These are phyloP conservation scores for Theobroma grandiflorum DNA, from an alignment of 441 rosid species.

Conservation along the genomic window DNA sequence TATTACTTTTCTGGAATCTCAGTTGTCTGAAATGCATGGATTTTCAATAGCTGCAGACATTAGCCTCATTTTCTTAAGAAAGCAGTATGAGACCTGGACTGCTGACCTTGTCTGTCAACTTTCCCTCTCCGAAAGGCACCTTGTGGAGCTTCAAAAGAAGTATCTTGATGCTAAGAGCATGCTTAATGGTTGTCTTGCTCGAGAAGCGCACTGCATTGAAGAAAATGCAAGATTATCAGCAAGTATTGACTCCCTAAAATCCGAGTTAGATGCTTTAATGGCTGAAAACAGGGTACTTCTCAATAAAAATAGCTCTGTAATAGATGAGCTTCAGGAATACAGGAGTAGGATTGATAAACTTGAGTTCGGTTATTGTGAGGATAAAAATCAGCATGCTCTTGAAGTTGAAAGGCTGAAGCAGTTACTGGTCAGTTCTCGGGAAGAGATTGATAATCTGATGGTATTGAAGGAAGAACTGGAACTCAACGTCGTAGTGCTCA, in stretches of 20 bases:
- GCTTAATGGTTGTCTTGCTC: constrained; percentile 63
- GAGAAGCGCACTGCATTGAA: constrained; percentile 58
- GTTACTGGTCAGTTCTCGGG: constrained; percentile 52
- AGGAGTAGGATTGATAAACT: constrained; percentile 41
- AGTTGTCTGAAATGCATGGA: constrained; percentile 70
- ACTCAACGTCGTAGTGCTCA: constrained; percentile 56
- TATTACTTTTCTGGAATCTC: constrained; percentile 61
- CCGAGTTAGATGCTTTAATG: constrained; percentile 68
- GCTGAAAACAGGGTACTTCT: constrained; percentile 58
- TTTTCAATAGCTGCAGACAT: constrained; percentile 66
- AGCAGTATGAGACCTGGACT: constrained; percentile 59
- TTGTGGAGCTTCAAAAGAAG: constrained; percentile 62
- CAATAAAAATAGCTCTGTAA: constrained; percentile 44
- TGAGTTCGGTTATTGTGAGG: constrained; percentile 43
- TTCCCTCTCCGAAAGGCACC: constrained; percentile 48
- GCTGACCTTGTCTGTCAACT: constrained; percentile 61
- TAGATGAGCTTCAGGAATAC: constrained; percentile 59
- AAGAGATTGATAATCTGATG: constrained; percentile 65
- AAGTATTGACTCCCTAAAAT: constrained; percentile 55
- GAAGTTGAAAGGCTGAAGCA: constrained; percentile 65
- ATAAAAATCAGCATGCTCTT: constrained; percentile 46
- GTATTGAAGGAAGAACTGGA: constrained; percentile 70
- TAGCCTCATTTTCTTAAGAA: constrained; percentile 52
- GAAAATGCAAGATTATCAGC: constrained; percentile 64
- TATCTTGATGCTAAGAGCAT: constrained; percentile 54